phyloP scores from a whole-genome alignment of 106 monocot species.

The Posidonia australis region DNA sequence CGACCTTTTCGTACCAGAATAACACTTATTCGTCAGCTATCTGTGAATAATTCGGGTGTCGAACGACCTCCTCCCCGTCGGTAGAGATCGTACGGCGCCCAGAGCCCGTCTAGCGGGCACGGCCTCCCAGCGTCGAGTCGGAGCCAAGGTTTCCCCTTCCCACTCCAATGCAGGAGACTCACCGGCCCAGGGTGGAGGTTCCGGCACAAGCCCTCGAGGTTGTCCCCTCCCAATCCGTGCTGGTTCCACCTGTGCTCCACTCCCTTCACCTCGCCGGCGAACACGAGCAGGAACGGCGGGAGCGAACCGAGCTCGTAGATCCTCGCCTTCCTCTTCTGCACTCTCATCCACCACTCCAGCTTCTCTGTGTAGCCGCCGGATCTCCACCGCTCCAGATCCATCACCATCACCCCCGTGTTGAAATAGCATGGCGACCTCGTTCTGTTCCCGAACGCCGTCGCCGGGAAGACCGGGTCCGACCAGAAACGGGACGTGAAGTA shows the following conservation, averaged over 20 bases:
- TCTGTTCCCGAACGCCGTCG: too few relatives aligned
- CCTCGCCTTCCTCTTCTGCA: constrained; percentile 2
- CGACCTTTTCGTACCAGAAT: too few relatives aligned
- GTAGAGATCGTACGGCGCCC: constrained; percentile 10
- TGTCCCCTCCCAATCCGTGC: not conserved
- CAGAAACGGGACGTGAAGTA: too few relatives aligned
- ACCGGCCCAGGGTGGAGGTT: constrained; percentile 2
- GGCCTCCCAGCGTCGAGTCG: constrained; percentile 5
- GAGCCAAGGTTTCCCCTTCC: constrained; percentile 8
- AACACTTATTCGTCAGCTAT: too few relatives aligned
- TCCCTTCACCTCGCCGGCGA: constrained; percentile 5
- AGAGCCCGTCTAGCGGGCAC: constrained; percentile 2
- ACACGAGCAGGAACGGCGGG: constrained; percentile 4
- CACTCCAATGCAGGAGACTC: constrained; percentile 9
- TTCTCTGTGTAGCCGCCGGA: too few relatives aligned
- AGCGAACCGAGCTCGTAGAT: constrained; percentile 9
- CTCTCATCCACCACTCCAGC: too few relatives aligned
- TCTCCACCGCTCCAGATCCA: constrained; percentile 5
- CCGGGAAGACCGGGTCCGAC: too few relatives aligned
- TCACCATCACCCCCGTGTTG: too few relatives aligned
- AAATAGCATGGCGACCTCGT: too few relatives aligned
- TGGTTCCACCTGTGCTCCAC: too few relatives aligned
- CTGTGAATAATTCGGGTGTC: too few relatives aligned
- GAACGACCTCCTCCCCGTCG: too few relatives aligned
- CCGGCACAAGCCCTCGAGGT: constrained; percentile 2